Evolutionary conservation across 2,329 filamentous ascomycete species (phyloP), one percentile per base, ranked within the genome.

Genomic region (Taxawa tesnikishii): DNA sequence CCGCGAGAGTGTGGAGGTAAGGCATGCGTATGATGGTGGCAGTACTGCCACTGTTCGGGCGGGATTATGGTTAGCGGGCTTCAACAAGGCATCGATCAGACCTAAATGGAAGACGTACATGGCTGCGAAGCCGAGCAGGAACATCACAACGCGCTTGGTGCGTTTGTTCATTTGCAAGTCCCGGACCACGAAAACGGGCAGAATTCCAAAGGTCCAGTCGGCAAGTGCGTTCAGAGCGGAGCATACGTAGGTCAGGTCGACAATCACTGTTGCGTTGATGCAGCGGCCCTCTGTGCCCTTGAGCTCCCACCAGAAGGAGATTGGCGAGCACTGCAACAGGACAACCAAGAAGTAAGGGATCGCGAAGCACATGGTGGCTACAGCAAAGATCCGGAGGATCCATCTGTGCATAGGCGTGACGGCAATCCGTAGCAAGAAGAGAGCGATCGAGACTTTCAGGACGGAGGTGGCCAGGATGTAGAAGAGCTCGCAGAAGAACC

Each of bases 401-500:
- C 52, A 51, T 16, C 59, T 51, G 32, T 72, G 66, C 16, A 55
- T 36, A 24, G 45, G 53, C 29, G 59, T 53, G 26, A 63, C 49
- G 1, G 66, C 63, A 10, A 73, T 56, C 29, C 68, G 62, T 9
- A 72, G 59, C 28, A 72, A 59, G 39, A 70, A 68, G 14, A 68
- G 51, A 5, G 58, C 64, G 29, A 73, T 65, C 1, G 68, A 63
- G 21, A 69, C 54, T 37, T 69, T 70, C 27, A 67, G 55, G 11
- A 64, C 46, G 25, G 60, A 55, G 15, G 58, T 67, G 5, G 60
- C 55, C 32, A 66, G 44, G 6, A 65, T 59, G 44, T 73, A 73
- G 40, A 63, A 61, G n/a, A 67, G 49, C 42, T 72, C 68, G 39
- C 66, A 67, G 15, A 72, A 57, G 53, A 65, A 73, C 67, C 67